Evolutionary conservation across 2,329 filamentous ascomycete genomes (phyloP).

Genomic region (Verticillium klebahnii): DNA sequence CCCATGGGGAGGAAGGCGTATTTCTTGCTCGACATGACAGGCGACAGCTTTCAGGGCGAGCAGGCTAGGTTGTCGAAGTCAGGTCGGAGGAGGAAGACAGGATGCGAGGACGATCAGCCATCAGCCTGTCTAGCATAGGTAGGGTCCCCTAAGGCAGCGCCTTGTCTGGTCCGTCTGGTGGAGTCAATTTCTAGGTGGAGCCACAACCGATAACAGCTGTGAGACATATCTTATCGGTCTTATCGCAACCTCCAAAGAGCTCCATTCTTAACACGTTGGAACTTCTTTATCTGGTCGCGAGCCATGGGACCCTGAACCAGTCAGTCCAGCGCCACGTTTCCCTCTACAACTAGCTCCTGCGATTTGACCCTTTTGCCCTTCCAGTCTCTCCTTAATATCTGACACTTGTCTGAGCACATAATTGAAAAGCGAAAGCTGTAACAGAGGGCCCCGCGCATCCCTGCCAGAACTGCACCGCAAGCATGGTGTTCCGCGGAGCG

Average conservation of each 20-base stretch:
- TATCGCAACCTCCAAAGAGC: slow-evolving; percentile 13
- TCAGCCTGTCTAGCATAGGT: no score
- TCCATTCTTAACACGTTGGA: slow-evolving; percentile 16
- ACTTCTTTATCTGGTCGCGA: slow-evolving; percentile 5
- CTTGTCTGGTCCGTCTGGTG: not conserved
- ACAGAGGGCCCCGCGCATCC: no score
- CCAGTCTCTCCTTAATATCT: slow-evolving; percentile 5
- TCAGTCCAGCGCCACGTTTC: not conserved
- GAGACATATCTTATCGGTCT: slow-evolving; percentile 1
- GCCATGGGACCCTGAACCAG: not conserved
- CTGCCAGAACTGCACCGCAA: not conserved
- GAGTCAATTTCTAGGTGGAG: not conserved
- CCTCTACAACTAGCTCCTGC: not conserved
- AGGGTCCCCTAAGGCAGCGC: no score
- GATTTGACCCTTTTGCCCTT: slow-evolving; percentile 1
- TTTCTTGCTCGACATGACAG: slow-evolving; percentile 36
- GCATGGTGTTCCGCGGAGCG: slow-evolving; percentile 48
- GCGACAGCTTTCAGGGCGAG: slow-evolving; percentile 15
- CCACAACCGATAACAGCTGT: not conserved
- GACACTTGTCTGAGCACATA: not conserved
- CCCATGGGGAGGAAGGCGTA: slow-evolving; percentile 67
- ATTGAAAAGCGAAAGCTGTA: not conserved
- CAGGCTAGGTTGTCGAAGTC: not conserved
- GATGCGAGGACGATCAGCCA: no score
- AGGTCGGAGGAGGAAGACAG: not conserved